Evolutionary conservation across 2,329 filamentous ascomycete genomes (phyloP).

Genomic region (Lithohypha guttulata): DNA sequence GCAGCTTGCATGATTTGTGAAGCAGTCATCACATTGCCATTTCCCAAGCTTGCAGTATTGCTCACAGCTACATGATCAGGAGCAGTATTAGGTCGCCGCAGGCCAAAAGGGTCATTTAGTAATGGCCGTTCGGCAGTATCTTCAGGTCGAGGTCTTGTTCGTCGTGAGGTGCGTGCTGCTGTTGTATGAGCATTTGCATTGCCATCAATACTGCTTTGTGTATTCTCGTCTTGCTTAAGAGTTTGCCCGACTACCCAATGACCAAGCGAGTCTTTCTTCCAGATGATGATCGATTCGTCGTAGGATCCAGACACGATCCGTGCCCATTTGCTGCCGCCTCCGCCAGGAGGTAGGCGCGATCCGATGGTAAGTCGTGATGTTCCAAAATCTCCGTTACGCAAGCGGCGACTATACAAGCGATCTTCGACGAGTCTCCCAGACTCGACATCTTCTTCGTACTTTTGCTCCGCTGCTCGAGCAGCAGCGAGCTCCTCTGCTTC

Average conservation of each 20-base stretch:
- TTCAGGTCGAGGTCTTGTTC: constrained; percentile 6
- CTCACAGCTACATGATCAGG: background rate
- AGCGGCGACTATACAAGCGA: constrained; percentile 15
- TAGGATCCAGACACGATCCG: constrained; percentile 97
- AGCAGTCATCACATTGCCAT: constrained; percentile 12
- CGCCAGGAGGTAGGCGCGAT: constrained; percentile 79
- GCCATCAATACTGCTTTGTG: constrained; percentile 20
- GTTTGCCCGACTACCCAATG: constrained; percentile 71
- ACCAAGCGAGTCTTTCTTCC: constrained; percentile 76
- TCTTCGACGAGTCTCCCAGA: constrained; percentile 33
- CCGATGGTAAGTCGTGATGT: constrained; percentile 49
- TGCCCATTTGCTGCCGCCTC: constrained; percentile 77
- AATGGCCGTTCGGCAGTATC: background rate
- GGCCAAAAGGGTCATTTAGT: constrained; percentile 4
- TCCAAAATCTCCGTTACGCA: constrained; percentile 55
- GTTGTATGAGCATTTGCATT: constrained; percentile 30
- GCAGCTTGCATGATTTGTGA: constrained; percentile 20
- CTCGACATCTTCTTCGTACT: constrained; percentile 53
- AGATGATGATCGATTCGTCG: constrained; percentile 90
- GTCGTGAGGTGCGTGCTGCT: constrained; percentile 20
- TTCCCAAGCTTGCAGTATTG: background rate
- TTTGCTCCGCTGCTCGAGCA: constrained; percentile 60
- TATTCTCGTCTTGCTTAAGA: constrained; percentile 62
- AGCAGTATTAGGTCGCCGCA: background rate
- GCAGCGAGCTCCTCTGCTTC: constrained; percentile 62